phyloP scores from a whole-genome alignment of 148 eudicot species.

The Fagopyrum homotropicum region DNA sequence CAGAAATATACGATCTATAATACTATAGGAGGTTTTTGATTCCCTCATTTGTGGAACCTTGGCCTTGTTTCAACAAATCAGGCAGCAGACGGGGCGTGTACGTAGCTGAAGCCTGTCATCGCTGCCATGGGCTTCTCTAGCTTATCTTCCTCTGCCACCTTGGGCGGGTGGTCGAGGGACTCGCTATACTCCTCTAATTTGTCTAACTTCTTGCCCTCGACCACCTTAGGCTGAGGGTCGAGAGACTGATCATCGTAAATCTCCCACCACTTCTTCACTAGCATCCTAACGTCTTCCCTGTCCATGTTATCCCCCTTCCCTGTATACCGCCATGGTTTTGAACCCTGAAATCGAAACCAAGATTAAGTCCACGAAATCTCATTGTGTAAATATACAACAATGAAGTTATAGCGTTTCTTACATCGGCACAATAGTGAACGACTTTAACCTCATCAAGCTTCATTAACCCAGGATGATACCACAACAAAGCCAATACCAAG shows the following conservation, averaged over 20 bases:
- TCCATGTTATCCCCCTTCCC: constrained; percentile 63
- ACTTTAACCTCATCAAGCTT: constrained; percentile 52
- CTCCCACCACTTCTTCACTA: constrained; percentile 67
- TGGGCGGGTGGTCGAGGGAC: neutral
- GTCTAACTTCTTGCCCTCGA: neutral
- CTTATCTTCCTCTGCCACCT: neutral
- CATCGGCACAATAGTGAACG: constrained; percentile 77
- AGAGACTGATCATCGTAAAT: constrained; percentile 41
- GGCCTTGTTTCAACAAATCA: neutral
- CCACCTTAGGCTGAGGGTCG: constrained; percentile 29
- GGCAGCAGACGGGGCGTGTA: constrained; percentile 6
- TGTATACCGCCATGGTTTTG: constrained; percentile 78
- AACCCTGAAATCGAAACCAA: constrained; percentile 26
- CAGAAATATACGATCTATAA: no score
- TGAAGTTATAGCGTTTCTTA: constrained; percentile 11
- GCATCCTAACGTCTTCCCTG: constrained; percentile 49
- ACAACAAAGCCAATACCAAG: constrained; percentile 63
- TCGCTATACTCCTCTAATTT: neutral
- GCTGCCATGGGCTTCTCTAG: neutral
- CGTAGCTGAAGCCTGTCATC: neutral
- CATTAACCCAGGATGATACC: constrained; percentile 78
- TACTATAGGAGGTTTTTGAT: no score
- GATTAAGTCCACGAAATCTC: no score
- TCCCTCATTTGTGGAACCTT: no score
- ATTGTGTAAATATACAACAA: no score